Evolutionary conservation across 176 grass and related monocot species (phyloP).

Genomic region (Oropetium thomaeum): DNA sequence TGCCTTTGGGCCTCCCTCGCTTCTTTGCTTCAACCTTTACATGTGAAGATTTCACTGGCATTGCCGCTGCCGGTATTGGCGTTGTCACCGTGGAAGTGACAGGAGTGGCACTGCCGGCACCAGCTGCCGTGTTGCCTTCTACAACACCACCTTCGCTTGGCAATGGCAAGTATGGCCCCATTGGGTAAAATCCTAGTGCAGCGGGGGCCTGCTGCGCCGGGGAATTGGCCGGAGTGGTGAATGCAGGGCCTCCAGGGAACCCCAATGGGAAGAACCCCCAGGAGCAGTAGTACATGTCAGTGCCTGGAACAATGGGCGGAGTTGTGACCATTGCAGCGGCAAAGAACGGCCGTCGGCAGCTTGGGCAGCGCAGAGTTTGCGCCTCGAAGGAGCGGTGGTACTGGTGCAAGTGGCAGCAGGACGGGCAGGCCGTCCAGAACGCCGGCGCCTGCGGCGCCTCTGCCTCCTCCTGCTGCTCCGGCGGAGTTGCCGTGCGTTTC

Average conservation of each 20-base stretch:
- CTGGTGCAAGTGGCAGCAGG: conserved; percentile 26
- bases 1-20: conserved; percentile 24
- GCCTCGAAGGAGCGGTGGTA: conserved; percentile 3
- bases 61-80: background rate
- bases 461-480: background rate
- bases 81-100: background rate
- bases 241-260: conserved; percentile 36
- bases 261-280: conserved; percentile 59
- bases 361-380: conserved; percentile 15
- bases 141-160: background rate
- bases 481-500: background rate
- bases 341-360: conserved; percentile 12
- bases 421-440: conserved; percentile 24
- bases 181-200: conserved; percentile 26
- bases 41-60: background rate
- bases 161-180: conserved; percentile 29
- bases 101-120: background rate
- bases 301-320: conserved; percentile 33
- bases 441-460: background rate
- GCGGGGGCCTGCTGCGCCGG: background rate
- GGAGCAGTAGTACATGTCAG: conserved; percentile 54
- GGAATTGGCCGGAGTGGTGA: background rate
- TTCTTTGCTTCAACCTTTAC: conserved; percentile 23
- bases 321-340: conserved; percentile 1
- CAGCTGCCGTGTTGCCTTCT: background rate